phyloP scores from a whole-genome alignment of 352 stramenopile species.

The Phytophthora sansomeana region DNA sequence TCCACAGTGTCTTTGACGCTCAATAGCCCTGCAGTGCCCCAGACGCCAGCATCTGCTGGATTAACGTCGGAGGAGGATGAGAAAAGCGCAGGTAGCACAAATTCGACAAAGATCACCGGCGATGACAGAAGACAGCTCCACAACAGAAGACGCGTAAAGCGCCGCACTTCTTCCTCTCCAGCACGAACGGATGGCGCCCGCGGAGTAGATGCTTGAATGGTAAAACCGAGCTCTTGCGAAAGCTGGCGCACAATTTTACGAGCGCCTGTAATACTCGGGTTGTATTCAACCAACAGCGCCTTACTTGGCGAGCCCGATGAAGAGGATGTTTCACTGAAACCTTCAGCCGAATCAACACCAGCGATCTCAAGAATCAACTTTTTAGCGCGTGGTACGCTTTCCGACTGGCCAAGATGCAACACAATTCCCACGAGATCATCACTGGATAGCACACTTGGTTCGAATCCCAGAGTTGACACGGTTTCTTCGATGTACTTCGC shows the following conservation, averaged over 20 bases:
- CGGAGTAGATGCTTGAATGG: slow-evolving; percentile 61
- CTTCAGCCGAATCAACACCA: slow-evolving; percentile 44
- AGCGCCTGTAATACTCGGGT: slow-evolving; percentile 49
- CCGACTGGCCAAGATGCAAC: slow-evolving; percentile 48
- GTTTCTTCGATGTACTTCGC: slow-evolving; percentile 70
- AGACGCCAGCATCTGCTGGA: slow-evolving; percentile 33
- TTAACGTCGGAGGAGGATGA: slow-evolving; percentile 21
- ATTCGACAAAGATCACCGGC: slow-evolving; percentile 66
- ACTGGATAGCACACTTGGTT: slow-evolving; percentile 56
- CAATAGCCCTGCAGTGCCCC: slow-evolving; percentile 39
- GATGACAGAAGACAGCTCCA: slow-evolving; percentile 68
- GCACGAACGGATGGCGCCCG: slow-evolving; percentile 50
- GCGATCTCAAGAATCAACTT: slow-evolving; percentile 37
- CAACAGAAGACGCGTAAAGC: slow-evolving; percentile 54
- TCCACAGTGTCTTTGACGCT: slow-evolving; percentile 62
- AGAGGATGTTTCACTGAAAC: slow-evolving; percentile 27
- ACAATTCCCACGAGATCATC: slow-evolving; percentile 64
- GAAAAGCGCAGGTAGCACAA: slow-evolving; percentile 53
- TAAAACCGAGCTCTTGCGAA: slow-evolving; percentile 48
- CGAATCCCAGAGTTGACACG: slow-evolving; percentile 75
- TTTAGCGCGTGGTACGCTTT: slow-evolving; percentile 31
- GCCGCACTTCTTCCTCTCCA: slow-evolving; percentile 46
- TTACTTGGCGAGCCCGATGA: slow-evolving; percentile 20
- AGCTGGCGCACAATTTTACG: slow-evolving; percentile 50
- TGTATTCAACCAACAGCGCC: slow-evolving; percentile 53